phyloP scores from a whole-genome alignment of 108 stramenopile species.

The Nitzschia palea region DNA sequence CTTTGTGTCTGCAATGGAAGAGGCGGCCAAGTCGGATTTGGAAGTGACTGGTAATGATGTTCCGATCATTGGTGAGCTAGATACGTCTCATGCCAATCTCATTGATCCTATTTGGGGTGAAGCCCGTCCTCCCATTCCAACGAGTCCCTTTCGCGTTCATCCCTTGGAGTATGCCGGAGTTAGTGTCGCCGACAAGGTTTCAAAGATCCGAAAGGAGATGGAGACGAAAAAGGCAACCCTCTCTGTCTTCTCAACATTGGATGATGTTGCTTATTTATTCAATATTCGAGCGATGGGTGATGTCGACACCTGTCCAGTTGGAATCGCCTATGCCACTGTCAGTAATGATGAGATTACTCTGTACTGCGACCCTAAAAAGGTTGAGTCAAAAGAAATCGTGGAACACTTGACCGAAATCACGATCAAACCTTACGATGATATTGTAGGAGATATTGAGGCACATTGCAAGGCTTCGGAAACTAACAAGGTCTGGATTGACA shows the following conservation, averaged over 20 bases:
- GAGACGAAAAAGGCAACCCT: slow-evolving; percentile 72
- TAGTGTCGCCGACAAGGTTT: slow-evolving; percentile 77
- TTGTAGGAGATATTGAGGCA: slow-evolving; percentile 55
- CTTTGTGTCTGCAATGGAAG: slow-evolving; percentile 58
- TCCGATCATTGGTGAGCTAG: slow-evolving; percentile 55
- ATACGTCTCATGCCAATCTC: slow-evolving; percentile 67
- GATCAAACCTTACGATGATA: slow-evolving; percentile 65
- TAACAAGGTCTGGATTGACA: slow-evolving; percentile 75
- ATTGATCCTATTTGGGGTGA: slow-evolving; percentile 91
- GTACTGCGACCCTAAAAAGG: slow-evolving; percentile 76
- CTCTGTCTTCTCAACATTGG: slow-evolving; percentile 87
- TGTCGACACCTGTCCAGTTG: slow-evolving; percentile 87
- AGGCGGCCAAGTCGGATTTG: slow-evolving; percentile 43
- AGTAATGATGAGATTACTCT: slow-evolving; percentile 61
- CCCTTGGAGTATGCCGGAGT: slow-evolving; percentile 90
- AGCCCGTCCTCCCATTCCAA: slow-evolving; percentile 75
- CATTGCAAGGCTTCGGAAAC: slow-evolving; percentile 42
- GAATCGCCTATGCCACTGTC: slow-evolving; percentile 91
- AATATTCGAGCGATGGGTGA: slow-evolving; percentile 93
- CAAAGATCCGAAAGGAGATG: slow-evolving; percentile 70
- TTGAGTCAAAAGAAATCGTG: slow-evolving; percentile 48
- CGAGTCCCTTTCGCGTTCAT: slow-evolving; percentile 85
- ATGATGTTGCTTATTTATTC: slow-evolving; percentile 96
- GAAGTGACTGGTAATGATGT: slow-evolving; percentile 22
- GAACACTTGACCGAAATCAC: slow-evolving; percentile 66